phyloP scores from a whole-genome alignment of 371 early-diverging fungal genomes.

The Parasitella parasitica region DNA sequence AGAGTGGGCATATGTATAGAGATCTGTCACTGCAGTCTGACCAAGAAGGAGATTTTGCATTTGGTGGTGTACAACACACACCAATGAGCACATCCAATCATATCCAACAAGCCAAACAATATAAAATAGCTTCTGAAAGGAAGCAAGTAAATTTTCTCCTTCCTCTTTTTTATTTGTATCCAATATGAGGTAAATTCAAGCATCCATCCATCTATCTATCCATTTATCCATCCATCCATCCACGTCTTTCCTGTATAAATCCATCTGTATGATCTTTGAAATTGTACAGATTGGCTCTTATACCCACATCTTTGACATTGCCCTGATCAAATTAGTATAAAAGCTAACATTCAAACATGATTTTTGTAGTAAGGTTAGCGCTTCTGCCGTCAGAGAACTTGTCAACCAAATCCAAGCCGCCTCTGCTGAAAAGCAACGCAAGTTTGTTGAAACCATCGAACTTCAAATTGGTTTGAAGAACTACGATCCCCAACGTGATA shows the following conservation, averaged over 20 bases:
- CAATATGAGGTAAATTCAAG: slow-evolving; percentile 21
- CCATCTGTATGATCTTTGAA: neutral
- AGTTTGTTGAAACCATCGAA: slow-evolving; percentile 95
- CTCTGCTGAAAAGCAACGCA: slow-evolving; percentile 87
- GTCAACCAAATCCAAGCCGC: slow-evolving; percentile 67
- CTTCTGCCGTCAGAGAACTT: slow-evolving; percentile 84
- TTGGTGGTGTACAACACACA: too few relatives aligned
- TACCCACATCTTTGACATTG: too few relatives aligned
- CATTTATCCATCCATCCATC: slow-evolving; percentile 19
- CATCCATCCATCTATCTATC: slow-evolving; percentile 3
- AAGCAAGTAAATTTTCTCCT: neutral
- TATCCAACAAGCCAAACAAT: neutral
- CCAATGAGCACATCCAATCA: neutral
- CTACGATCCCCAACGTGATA: slow-evolving; percentile 84
- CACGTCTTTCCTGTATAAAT: neutral
- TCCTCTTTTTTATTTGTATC: slow-evolving; percentile 11
- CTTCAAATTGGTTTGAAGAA: slow-evolving; percentile 98
- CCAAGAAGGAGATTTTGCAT: too few relatives aligned
- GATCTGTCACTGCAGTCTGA: too few relatives aligned
- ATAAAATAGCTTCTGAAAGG: neutral
- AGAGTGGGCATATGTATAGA: too few relatives aligned
- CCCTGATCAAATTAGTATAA: too few relatives aligned
- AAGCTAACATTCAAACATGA: neutral
- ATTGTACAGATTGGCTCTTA: neutral
- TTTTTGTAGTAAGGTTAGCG: slow-evolving; percentile 77